These are phyloP conservation scores for Camellia sinensis DNA, from an alignment of 148 eudicot genomes.

Conservation along the genomic window DNA sequence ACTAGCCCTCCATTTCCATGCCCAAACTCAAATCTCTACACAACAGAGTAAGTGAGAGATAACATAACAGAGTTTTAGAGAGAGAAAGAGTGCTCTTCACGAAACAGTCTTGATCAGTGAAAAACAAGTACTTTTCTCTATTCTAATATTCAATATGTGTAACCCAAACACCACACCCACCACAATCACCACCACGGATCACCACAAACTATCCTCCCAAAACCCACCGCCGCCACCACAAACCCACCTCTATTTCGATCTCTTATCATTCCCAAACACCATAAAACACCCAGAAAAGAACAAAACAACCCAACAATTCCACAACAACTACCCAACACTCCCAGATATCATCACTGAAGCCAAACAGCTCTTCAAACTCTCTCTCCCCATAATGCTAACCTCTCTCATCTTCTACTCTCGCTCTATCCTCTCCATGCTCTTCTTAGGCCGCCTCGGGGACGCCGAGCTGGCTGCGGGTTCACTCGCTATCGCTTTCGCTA, in stretches of 20 bases:
- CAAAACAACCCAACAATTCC: background rate
- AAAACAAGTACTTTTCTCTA: background rate
- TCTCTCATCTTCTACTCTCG: slow-evolving; percentile 48
- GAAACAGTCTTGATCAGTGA: slow-evolving; percentile 1
- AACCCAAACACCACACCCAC: slow-evolving; percentile 23
- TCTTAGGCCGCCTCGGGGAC: slow-evolving; percentile 66
- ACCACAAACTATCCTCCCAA: background rate
- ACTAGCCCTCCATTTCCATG: background rate
- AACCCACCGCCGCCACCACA: slow-evolving; percentile 10
- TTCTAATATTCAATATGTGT: slow-evolving; percentile 18
- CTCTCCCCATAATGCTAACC: slow-evolving; percentile 49
- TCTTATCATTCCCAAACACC: slow-evolving; percentile 24
- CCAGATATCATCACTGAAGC: slow-evolving; percentile 37
- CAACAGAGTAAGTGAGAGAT: slow-evolving; percentile 8
- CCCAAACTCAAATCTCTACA: background rate
- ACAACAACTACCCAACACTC: background rate
- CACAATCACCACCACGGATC: background rate
- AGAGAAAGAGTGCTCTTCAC: slow-evolving; percentile 21
- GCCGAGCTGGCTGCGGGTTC: slow-evolving; percentile 62
- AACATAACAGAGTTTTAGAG: background rate
- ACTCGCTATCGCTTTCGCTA: slow-evolving; percentile 67
- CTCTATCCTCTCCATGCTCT: slow-evolving; percentile 57
- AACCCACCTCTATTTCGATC: slow-evolving; percentile 26
- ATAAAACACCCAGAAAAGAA: slow-evolving; percentile 4
- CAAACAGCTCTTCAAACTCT: slow-evolving; percentile 29